A percentile compares a stretch with the other conserved stretches of the same genome.
These are phyloP conservation scores for Silene latifolia DNA, from an alignment of 148 eudicot species.

Conservation along the genomic window DNA sequence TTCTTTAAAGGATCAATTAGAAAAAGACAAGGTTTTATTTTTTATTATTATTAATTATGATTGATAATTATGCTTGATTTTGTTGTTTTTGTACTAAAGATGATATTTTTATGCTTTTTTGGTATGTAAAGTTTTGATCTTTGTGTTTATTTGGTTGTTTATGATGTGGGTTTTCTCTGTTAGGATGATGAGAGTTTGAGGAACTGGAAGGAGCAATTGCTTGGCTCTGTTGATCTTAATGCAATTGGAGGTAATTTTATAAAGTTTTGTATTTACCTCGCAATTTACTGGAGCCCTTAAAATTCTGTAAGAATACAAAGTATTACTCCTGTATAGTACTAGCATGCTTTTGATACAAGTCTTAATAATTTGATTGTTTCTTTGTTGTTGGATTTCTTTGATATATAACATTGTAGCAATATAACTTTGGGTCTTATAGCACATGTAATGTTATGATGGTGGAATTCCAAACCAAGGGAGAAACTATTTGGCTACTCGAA, in stretches of 20 bases:
- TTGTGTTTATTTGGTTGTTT: background rate
- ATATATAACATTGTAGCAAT: background rate
- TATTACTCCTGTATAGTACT: background rate
- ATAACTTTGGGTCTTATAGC: background rate
- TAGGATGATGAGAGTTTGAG: conserved; percentile 98
- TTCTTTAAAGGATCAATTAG: conserved; percentile 71
- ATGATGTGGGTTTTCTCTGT: conserved; percentile 8
- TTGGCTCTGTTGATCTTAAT: conserved; percentile 71
- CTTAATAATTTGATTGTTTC: background rate
- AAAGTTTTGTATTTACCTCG: background rate
- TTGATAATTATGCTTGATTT: background rate
- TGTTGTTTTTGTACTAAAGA: background rate
- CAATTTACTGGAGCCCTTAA: too few species aligned
- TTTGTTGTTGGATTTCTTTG: conserved; percentile 1
- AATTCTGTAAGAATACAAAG: too few species aligned
- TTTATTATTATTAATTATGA: background rate
- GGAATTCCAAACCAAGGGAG: background rate
- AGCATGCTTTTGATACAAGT: conserved; percentile 3
- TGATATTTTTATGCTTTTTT: background rate
- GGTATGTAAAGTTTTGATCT: conserved; percentile 11
- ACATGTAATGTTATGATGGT: background rate
- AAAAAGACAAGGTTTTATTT: conserved; percentile 72
- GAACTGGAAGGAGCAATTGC: conserved; percentile 93
- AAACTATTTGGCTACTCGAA: background rate
- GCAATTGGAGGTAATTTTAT: conserved; percentile 66